Conservation (phyloP, 2,329 filamentous ascomycete genomes). For the Aspergillus udagawae region DNA sequence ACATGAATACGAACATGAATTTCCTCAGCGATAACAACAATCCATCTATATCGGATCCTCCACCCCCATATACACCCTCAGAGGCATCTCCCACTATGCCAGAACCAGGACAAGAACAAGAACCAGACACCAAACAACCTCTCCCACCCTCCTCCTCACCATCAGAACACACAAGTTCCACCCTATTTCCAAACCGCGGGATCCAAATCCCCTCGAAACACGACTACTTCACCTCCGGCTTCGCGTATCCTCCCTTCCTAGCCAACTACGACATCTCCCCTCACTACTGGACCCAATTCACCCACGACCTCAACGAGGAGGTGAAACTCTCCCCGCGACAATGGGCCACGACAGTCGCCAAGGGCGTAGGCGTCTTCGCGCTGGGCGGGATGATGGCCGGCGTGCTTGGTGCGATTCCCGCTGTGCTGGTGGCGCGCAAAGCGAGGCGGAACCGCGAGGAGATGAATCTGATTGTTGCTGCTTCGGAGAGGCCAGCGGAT, state of each 20-base stretch:
- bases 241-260: conserved; percentile 26
- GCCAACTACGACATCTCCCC: conserved; percentile 16
- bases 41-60: background rate
- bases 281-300: conserved; percentile 25
- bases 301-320: conserved; percentile 22
- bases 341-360: conserved; percentile 27
- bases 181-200: conserved; percentile 16
- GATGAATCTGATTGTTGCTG: conserved; percentile 21
- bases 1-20: background rate
- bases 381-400: conserved; percentile 30
- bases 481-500: conserved; percentile 8
- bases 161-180: background rate
- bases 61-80: background rate
- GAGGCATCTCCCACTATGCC: background rate
- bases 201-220: conserved; percentile 29
- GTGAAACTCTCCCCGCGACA: conserved; percentile 26
- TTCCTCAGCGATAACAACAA: background rate
- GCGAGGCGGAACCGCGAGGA: conserved; percentile 19
- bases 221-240: conserved; percentile 24
- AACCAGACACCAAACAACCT: conserved; percentile 10
- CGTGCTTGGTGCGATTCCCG: conserved; percentile 26
- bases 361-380: conserved; percentile 25
- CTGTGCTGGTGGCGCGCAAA: conserved; percentile 19
- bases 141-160: conserved; percentile 1
- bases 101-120: background rate